phyloP scores from a whole-genome alignment of 2,329 filamentous ascomycete species.

The Alternaria postmessia region DNA sequence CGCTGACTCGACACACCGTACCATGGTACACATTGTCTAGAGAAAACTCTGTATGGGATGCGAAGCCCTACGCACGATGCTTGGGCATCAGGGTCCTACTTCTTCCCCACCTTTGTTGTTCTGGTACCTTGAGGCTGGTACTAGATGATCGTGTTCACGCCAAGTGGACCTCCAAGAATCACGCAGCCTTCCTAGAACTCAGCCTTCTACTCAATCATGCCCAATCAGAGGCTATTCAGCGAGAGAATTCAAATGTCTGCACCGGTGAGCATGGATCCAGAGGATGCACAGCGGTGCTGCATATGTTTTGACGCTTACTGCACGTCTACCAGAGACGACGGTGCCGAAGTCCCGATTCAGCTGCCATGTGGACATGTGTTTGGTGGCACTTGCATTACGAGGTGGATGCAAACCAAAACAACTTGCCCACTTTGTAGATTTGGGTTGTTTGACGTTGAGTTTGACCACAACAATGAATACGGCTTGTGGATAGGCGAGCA shows the following conservation, averaged over 20 bases:
- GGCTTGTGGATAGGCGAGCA: neutral
- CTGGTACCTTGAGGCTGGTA: conserved; percentile 7
- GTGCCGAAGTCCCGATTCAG: conserved; percentile 19
- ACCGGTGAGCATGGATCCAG: conserved; percentile 9
- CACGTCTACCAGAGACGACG: conserved; percentile 1
- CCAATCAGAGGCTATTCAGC: conserved; percentile 2
- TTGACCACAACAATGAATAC: neutral
- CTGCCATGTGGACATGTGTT: conserved; percentile 27
- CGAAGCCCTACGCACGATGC: neutral
- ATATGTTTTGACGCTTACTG: conserved; percentile 24
- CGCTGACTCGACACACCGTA: conserved; percentile 2
- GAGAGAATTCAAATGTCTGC: neutral
- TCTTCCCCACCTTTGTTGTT: conserved; percentile 7
- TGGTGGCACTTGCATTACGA: conserved; percentile 21
- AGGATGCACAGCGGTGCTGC: conserved; percentile 16
- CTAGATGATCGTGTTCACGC: conserved; percentile 8
- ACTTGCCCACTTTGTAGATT: conserved; percentile 28
- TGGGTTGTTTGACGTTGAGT: neutral
- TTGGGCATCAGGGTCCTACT: conserved; percentile 4
- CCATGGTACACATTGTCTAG: neutral
- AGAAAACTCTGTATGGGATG: neutral
- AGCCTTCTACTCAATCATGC: conserved; percentile 10
- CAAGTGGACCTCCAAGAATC: conserved; percentile 1
- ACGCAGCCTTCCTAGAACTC: neutral
- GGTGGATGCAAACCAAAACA: conserved; percentile 16